Percentiles rank a stretch among this genome's conserved stretches.
These are phyloP conservation scores for Margaritispora aquatica DNA, from an alignment of 495 filamentous ascomycete genomes.

Conservation along the genomic window DNA sequence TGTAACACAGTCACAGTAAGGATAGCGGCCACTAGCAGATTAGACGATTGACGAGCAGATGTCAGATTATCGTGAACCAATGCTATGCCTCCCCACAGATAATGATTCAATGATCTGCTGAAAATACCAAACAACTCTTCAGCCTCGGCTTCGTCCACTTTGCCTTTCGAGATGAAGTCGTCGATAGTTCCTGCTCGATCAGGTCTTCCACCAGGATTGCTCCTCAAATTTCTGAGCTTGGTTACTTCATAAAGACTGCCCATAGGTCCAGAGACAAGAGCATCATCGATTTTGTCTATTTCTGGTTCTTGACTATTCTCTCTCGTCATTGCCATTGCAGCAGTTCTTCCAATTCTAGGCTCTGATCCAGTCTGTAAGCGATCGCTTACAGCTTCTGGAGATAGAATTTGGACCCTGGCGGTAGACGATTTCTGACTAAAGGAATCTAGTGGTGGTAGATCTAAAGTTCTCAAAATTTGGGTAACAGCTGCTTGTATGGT, in stretches of 20 bases:
- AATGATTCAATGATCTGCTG: slow-evolving; percentile 30
- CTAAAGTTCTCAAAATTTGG: slow-evolving; percentile 8
- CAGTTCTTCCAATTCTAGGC: not conserved
- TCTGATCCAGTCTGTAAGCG: not conserved
- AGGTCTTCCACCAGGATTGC: slow-evolving; percentile 8
- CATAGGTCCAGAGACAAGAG: slow-evolving; percentile 49
- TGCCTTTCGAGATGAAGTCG: slow-evolving; percentile 31
- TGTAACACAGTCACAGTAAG: slow-evolving; percentile 34
- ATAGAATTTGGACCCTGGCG: not conserved
- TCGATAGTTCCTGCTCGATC: slow-evolving; percentile 24
- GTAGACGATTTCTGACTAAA: not conserved
- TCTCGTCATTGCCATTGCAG: slow-evolving; percentile 34
- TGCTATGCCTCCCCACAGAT: slow-evolving; percentile 52
- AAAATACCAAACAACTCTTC: slow-evolving; percentile 31
- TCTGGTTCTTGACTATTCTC: slow-evolving; percentile 46
- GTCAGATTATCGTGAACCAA: slow-evolving; percentile 34
- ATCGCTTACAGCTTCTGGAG: not conserved
- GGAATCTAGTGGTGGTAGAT: slow-evolving; percentile 13
- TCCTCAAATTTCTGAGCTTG: slow-evolving; percentile 44
- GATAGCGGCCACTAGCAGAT: slow-evolving; percentile 29
- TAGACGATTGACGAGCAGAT: slow-evolving; percentile 31
- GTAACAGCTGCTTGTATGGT: slow-evolving; percentile 12
- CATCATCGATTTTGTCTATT: slow-evolving; percentile 27
- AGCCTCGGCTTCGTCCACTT: slow-evolving; percentile 25
- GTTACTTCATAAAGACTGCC: slow-evolving; percentile 56